Conservation (phyloP, 345 rosid genomes). For the Draba incana region DNA sequence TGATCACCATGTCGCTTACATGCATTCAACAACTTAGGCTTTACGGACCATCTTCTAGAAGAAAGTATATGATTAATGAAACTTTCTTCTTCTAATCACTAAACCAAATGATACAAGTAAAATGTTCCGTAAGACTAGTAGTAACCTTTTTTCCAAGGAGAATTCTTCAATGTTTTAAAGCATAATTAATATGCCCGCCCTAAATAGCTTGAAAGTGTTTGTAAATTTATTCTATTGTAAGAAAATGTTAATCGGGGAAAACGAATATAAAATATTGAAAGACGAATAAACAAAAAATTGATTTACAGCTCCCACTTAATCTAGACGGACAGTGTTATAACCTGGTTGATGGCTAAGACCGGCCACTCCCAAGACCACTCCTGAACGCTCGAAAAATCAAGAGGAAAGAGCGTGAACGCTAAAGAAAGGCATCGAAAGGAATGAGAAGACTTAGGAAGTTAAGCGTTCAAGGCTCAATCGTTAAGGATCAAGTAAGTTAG, state of each 20-base stretch:
- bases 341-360: too few relatives aligned
- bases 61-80: constrained; percentile 13
- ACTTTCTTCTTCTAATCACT: background rate
- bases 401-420: too few relatives aligned
- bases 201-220: background rate
- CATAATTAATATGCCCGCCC: background rate
- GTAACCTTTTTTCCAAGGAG: background rate
- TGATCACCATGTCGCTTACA: background rate
- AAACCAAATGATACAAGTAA: constrained; percentile 1
- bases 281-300: background rate
- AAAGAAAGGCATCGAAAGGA: too few relatives aligned
- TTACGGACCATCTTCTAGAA: background rate
- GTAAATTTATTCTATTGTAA: background rate
- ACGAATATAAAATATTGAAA: constrained; percentile 5
- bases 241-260: background rate
- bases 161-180: background rate
- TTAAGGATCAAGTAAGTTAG: too few relatives aligned
- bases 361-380: too few relatives aligned
- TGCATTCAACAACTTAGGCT: background rate
- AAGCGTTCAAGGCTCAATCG: too few relatives aligned
- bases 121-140: constrained; percentile 2
- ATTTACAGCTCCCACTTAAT: constrained; percentile 20
- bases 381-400: too few relatives aligned
- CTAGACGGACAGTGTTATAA: constrained; percentile 4
- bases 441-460: too few relatives aligned